A percentile compares a stretch with the other conserved stretches of the same genome.
Conservation (phyloP, 73 alveolate genomes). For the Halteria grandinella region DNA sequence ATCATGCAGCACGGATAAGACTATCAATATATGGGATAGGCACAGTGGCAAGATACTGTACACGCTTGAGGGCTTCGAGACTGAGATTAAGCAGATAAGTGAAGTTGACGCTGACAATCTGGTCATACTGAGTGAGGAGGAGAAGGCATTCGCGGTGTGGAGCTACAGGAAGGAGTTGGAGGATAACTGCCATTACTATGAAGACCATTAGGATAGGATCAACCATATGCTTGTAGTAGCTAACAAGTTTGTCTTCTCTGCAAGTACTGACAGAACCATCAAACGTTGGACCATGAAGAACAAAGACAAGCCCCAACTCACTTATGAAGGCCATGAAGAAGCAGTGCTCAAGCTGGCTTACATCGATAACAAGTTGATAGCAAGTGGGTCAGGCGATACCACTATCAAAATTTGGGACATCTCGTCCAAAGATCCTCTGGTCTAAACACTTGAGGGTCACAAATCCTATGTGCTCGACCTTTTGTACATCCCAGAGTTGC, state of each 20-base stretch:
- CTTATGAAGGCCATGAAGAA: conserved; percentile 20
- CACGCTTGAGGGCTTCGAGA: conserved; percentile 64
- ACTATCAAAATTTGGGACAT: conserved; percentile 47
- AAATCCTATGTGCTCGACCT: conserved; percentile 1
- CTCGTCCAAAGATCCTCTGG: conserved; percentile 32
- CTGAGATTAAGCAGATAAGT: conserved; percentile 13
- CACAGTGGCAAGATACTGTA: conserved; percentile 53
- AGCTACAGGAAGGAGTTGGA: conserved; percentile 19
- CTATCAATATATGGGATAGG: conserved; percentile 66
- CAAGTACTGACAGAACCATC: conserved; percentile 15
- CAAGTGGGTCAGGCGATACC: conserved; percentile 24
- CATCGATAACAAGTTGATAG: conserved; percentile 26
- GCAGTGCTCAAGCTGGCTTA: conserved; percentile 1
- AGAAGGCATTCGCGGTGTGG: conserved; percentile 38
- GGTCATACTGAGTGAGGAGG: neutral
- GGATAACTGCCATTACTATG: conserved; percentile 20
- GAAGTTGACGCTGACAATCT: conserved; percentile 28
- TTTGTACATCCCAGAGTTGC: neutral
- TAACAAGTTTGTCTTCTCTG: conserved; percentile 28
- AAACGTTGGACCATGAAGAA: conserved; percentile 24
- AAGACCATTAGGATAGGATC: conserved; percentile 34
- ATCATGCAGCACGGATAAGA: conserved; percentile 57
- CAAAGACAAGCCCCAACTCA: conserved; percentile 11
- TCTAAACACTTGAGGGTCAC: conserved; percentile 37
- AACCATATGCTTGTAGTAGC: conserved; percentile 7